These are phyloP conservation scores for Cairneyella variabilis DNA, from an alignment of 495 filamentous ascomycete species.

Conservation along the genomic window DNA sequence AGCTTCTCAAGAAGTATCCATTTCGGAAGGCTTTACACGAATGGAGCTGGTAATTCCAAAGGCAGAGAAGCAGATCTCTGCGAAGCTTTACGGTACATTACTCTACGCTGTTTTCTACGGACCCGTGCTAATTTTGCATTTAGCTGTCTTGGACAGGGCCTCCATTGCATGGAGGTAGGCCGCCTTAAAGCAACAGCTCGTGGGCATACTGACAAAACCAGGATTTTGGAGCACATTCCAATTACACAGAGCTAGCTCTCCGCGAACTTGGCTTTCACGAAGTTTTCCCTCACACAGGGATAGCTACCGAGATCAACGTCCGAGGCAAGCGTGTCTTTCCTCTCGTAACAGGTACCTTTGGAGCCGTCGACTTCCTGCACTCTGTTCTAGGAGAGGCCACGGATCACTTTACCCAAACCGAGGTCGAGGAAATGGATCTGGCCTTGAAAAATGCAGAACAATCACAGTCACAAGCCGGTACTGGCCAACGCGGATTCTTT, in stretches of 20 bases:
- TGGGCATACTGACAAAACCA: too few relatives aligned
- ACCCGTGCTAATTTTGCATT: neutral
- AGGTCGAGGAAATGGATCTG: constrained; percentile 82
- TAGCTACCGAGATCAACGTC: constrained; percentile 65
- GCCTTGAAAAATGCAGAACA: constrained; percentile 59
- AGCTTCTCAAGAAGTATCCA: constrained; percentile 84
- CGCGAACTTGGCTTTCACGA: constrained; percentile 78
- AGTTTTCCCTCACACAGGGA: constrained; percentile 86
- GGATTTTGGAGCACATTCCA: constrained; percentile 93
- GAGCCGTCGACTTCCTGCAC: constrained; percentile 74
- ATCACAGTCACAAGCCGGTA: constrained; percentile 36
- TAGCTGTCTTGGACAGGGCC: constrained; percentile 71
- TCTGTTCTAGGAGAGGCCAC: constrained; percentile 94
- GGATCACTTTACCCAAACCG: constrained; percentile 93
- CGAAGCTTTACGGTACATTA: constrained; percentile 67
- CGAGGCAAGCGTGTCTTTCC: constrained; percentile 75
- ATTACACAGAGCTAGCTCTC: constrained; percentile 80
- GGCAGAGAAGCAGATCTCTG: constrained; percentile 83
- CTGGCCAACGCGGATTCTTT: constrained; percentile 34
- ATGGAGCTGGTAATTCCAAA: constrained; percentile 53
- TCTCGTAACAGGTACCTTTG: constrained; percentile 84
- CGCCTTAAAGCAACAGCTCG: neutral
- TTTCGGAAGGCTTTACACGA: constrained; percentile 81
- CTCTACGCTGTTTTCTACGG: constrained; percentile 31
- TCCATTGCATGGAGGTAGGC: constrained; percentile 79